These are phyloP conservation scores for Spathaspora girioi DNA, from an alignment of 805 yeast genomes.

Conservation along the genomic window DNA sequence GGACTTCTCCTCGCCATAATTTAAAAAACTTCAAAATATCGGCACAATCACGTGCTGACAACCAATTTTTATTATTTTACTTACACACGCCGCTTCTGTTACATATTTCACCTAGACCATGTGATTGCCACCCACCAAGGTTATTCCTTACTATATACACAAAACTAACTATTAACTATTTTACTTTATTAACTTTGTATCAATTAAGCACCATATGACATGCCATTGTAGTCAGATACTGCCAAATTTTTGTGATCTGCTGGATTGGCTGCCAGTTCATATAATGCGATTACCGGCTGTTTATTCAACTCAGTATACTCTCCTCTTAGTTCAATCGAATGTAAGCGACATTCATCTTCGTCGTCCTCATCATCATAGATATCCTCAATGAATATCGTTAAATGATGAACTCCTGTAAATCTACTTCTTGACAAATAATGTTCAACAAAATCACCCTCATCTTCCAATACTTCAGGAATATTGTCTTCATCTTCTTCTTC, in stretches of 20 bases:
- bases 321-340: conserved; percentile 79
- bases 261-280: conserved; percentile 92
- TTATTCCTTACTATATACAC: neutral
- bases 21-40: too few relatives aligned
- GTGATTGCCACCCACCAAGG: neutral
- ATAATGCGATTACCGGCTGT: conserved; percentile 73
- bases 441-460: conserved; percentile 63
- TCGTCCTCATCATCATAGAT: conserved; percentile 50
- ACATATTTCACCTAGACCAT: neutral
- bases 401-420: conserved; percentile 64
- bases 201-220: conserved; percentile 3
- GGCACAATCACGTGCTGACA: neutral
- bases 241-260: conserved; percentile 64
- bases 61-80: too few relatives aligned
- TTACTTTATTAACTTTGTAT: neutral
- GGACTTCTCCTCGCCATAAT: conserved; percentile 2
- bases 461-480: conserved; percentile 26
- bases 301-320: conserved; percentile 51
- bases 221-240: conserved; percentile 1
- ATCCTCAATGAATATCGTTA: conserved; percentile 66
- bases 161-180: neutral
- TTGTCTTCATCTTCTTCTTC: conserved; percentile 39
- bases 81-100: neutral
- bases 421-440: conserved; percentile 73
- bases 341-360: conserved; percentile 50